phyloP scores from a whole-genome alignment of 331 rosid species.

The Acacia pycnantha region DNA sequence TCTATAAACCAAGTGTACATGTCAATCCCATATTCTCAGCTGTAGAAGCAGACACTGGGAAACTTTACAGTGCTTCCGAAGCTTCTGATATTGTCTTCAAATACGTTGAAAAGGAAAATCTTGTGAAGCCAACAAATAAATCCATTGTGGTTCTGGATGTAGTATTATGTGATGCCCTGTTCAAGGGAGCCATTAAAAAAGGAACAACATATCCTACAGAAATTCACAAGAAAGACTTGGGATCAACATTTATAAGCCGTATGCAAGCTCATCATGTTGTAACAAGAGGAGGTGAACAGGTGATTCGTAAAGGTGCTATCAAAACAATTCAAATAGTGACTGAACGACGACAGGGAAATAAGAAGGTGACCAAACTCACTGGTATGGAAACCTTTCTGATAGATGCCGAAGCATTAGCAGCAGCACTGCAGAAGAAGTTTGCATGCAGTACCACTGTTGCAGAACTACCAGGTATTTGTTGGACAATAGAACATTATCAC shows the following conservation, averaged over 20 bases:
- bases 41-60: constrained; percentile 67
- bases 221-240: constrained; percentile 87
- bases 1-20: constrained; percentile 84
- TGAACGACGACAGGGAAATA: constrained; percentile 91
- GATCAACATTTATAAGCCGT: constrained; percentile 65
- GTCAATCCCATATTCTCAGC: constrained; percentile 76
- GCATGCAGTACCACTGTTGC: constrained; percentile 90
- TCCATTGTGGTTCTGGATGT: constrained; percentile 68
- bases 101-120: constrained; percentile 70
- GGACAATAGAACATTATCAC: background rate
- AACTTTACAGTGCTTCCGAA: constrained; percentile 71
- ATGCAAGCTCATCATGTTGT: constrained; percentile 93
- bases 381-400: constrained; percentile 84
- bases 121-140: constrained; percentile 71
- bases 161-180: constrained; percentile 32
- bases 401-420: constrained; percentile 87
- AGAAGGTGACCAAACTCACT: constrained; percentile 85
- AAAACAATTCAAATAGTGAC: constrained; percentile 86
- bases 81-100: constrained; percentile 72
- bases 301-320: constrained; percentile 83
- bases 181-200: constrained; percentile 77
- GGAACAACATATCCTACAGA: constrained; percentile 85
- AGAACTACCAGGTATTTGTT: constrained; percentile 79
- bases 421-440: constrained; percentile 92
- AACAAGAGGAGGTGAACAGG: constrained; percentile 79